These are phyloP conservation scores for Scopulariopsis brevicaulis DNA, from an alignment of 2,329 filamentous ascomycete genomes.

Conservation along the genomic window DNA sequence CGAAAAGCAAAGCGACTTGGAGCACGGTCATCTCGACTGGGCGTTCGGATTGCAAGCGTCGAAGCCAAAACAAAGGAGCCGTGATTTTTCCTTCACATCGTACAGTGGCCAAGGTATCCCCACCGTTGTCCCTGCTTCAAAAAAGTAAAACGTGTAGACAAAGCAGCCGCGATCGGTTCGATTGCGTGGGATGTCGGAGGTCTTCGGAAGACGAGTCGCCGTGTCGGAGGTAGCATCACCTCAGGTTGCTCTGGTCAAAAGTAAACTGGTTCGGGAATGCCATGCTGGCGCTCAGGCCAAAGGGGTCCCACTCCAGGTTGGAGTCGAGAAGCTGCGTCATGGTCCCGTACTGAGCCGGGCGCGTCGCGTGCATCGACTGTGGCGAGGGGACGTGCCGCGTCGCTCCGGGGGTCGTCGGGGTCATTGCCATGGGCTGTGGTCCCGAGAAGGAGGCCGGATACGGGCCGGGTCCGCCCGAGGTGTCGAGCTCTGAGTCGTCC, in stretches of 20 bases:
- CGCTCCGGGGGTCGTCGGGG: slow-evolving; percentile 24
- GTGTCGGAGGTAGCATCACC: slow-evolving; percentile 15
- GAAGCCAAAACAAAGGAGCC: too few species aligned
- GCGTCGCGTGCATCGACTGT: slow-evolving; percentile 18
- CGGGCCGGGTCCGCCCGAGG: slow-evolving; percentile 51
- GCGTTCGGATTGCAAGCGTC: too few species aligned
- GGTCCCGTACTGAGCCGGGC: slow-evolving; percentile 40
- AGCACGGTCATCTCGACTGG: too few species aligned
- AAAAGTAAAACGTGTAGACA: too few species aligned
- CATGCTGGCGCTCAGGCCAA: slow-evolving; percentile 89
- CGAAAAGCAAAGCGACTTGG: too few species aligned
- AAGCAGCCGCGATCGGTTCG: background rate
- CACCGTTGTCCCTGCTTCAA: too few species aligned
- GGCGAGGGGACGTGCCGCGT: slow-evolving; percentile 24
- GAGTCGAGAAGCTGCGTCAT: slow-evolving; percentile 58
- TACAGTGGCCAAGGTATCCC: too few species aligned
- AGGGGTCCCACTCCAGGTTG: slow-evolving; percentile 85
- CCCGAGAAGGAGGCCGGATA: slow-evolving; percentile 48
- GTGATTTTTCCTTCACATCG: too few species aligned
- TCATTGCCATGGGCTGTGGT: slow-evolving; percentile 29
- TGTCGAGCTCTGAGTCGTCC: slow-evolving; percentile 67
- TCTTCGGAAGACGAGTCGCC: background rate
- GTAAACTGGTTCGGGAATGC: slow-evolving; percentile 79
- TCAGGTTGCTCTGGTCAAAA: slow-evolving; percentile 52
- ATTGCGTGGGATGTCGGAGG: background rate